Base-by-base conservation (phyloP, 2,329 filamentous ascomycete species). In the Aspergillus aculeatinus region DNA sequence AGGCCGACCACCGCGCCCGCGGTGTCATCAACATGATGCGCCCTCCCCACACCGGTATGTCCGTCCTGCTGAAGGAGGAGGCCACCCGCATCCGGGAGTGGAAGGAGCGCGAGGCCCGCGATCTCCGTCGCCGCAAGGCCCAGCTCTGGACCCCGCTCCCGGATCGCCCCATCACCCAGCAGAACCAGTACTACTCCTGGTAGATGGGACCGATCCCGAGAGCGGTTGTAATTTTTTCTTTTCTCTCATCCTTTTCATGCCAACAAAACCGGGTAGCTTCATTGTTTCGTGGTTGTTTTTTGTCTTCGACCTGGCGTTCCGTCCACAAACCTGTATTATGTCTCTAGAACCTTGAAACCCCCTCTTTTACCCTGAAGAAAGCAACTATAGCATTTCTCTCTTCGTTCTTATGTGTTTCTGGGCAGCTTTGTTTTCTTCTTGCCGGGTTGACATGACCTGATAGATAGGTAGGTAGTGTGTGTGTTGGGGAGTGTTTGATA, bases 141-240 rank as follows among this genome's bases (percentile, higher is more conserved):
- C 90, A 91, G 64, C 87, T 94, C 16, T 97, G 94, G 94, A 85
- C 90, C 12, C 91, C 93, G 69, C 80, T 98, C 56, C 94, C 94
- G 7, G 91, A 97, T 76, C 87, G 93, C 63, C 90, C 89, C 6
- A 83, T 99, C 58, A 88, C 89, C 63, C 88, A 88, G 39, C 93
- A 97, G 80, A 85, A 90, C 68, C 94, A 92, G 72, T 96, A 95
- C 76, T 96, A 96, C 77, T 87, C 90, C 62, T 99, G 94, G 94
- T 98, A 88, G 73, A 25, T 55, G 48, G 57, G 49, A 9, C 58
- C 14, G 27, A 29, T 29, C 7, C 9, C 7, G 2, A 19, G 47
- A n/a, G 42, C 25, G 33, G 14, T 16, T 35, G 11, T 35, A 35
- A 16, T 35, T 3, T 35, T 5, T 16, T 6, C 2, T 35, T 12